Conservation (phyloP, 2,329 filamentous ascomycete species). For the Parastagonospora avenae region DNA sequence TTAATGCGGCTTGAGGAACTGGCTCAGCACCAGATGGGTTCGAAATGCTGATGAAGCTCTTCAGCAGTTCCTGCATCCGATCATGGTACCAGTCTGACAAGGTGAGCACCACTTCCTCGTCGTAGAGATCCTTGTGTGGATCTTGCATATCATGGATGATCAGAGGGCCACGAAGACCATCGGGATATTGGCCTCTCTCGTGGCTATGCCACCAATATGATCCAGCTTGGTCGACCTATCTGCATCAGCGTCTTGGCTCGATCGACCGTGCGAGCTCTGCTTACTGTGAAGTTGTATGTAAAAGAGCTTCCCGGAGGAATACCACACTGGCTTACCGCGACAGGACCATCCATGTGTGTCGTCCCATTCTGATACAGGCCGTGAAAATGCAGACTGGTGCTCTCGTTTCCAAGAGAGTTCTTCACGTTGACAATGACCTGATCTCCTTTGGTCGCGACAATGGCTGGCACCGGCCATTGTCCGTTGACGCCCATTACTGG, state of each 20-base stretch:
- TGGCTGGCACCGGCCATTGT: constrained; percentile 73
- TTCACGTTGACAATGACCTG: constrained; percentile 70
- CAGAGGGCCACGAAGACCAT: constrained; percentile 70
- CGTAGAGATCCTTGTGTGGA: constrained; percentile 59
- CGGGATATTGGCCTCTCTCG: constrained; percentile 64
- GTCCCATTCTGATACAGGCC: constrained; percentile 79
- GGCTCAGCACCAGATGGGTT: constrained; percentile 68
- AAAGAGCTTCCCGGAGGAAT: constrained; percentile 68
- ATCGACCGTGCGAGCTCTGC: constrained; percentile 11
- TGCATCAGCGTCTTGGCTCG: neutral
- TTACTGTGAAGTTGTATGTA: constrained; percentile 59
- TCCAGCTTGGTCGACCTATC: constrained; percentile 57
- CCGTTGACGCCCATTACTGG: constrained; percentile 73
- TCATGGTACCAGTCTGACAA: constrained; percentile 78
- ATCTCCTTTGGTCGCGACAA: constrained; percentile 77
- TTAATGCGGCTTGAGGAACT: constrained; percentile 66
- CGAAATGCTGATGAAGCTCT: constrained; percentile 52
- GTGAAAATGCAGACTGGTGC: constrained; percentile 75
- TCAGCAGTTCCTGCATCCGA: constrained; percentile 52
- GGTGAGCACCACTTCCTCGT: constrained; percentile 67
- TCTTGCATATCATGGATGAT: constrained; percentile 66
- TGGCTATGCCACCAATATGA: constrained; percentile 74
- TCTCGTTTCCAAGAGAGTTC: constrained; percentile 69
- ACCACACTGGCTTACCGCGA: constrained; percentile 62
- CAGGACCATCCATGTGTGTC: constrained; percentile 74